Evolutionary conservation across 164 flowering plant species (phyloP).

Genomic region (Vitis riparia): DNA sequence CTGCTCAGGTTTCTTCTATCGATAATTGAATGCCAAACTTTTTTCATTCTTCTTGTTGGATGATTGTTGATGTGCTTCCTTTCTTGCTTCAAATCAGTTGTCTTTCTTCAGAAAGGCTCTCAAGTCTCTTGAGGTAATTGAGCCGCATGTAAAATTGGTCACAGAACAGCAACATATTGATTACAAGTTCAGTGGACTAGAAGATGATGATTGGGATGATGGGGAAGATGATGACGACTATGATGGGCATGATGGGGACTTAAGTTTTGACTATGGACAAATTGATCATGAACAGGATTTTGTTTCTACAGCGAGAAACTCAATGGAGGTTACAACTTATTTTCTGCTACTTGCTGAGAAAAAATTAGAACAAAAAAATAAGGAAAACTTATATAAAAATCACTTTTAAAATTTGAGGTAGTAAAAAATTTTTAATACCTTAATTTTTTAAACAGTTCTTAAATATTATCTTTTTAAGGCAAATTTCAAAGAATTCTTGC

Average conservation of each 20-base stretch:
- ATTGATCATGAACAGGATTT: conserved; percentile 42
- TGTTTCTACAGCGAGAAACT: conserved; percentile 42
- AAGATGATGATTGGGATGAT: conserved; percentile 48
- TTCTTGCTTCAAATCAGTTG: conserved; percentile 50
- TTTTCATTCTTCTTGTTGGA: neutral
- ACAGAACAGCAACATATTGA: conserved; percentile 81
- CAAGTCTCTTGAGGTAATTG: conserved; percentile 71
- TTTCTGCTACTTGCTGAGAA: neutral
- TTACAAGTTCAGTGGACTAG: conserved; percentile 78
- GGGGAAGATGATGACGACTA: conserved; percentile 25
- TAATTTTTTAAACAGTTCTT: too few relatives aligned
- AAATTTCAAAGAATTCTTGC: too few relatives aligned
- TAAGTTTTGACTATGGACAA: conserved; percentile 81
- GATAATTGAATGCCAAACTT: neutral
- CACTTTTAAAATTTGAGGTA: too few relatives aligned
- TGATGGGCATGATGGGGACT: conserved; percentile 54
- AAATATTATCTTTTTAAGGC: too few relatives aligned
- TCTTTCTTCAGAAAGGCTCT: conserved; percentile 74
- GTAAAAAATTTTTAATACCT: too few relatives aligned
- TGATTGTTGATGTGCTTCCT: neutral
- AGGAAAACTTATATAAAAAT: too few relatives aligned
- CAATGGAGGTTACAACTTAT: conserved; percentile 62
- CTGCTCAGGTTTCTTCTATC: conserved; percentile 74
- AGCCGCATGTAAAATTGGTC: conserved; percentile 67
- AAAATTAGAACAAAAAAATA: too few relatives aligned